Conservation (phyloP, 2,329 filamentous ascomycete species). For the Paracorniculantispora psalliotae region DNA sequence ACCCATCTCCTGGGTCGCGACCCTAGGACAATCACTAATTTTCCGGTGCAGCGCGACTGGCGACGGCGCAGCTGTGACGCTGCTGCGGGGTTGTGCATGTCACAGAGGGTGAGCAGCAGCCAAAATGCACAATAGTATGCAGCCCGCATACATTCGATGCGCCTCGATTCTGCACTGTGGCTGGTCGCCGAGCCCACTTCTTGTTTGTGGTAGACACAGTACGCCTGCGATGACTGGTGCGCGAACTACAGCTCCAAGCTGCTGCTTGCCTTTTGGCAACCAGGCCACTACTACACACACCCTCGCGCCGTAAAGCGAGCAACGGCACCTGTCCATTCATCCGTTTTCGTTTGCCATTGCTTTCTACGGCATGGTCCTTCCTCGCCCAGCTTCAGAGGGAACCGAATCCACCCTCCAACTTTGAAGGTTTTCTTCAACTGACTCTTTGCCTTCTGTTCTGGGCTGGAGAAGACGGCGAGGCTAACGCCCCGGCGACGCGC, state of each 20-base stretch:
- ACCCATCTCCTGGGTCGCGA: neutral
- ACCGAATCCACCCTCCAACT: neutral
- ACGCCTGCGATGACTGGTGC: neutral
- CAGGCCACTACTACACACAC: too few relatives aligned
- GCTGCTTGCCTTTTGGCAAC: neutral
- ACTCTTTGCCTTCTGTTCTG: neutral
- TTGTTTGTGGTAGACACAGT: neutral
- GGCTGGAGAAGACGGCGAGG: constrained; percentile 3
- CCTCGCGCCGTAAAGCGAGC: neutral
- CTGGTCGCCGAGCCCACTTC: neutral
- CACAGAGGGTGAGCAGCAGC: neutral
- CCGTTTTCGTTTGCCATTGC: neutral
- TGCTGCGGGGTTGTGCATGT: neutral
- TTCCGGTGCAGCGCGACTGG: neutral
- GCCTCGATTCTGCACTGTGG: neutral
- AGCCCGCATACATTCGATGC: neutral
- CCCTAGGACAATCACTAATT: neutral
- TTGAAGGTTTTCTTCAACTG: neutral
- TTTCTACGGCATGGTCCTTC: neutral
- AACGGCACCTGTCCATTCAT: neutral
- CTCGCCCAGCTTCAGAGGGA: neutral
- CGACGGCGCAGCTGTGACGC: neutral
- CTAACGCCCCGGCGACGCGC: neutral
- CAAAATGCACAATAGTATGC: neutral
- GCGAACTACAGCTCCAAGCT: neutral